These are phyloP conservation scores for Alliaria petiolata DNA, from an alignment of 345 rosid species.

Conservation along the genomic window DNA sequence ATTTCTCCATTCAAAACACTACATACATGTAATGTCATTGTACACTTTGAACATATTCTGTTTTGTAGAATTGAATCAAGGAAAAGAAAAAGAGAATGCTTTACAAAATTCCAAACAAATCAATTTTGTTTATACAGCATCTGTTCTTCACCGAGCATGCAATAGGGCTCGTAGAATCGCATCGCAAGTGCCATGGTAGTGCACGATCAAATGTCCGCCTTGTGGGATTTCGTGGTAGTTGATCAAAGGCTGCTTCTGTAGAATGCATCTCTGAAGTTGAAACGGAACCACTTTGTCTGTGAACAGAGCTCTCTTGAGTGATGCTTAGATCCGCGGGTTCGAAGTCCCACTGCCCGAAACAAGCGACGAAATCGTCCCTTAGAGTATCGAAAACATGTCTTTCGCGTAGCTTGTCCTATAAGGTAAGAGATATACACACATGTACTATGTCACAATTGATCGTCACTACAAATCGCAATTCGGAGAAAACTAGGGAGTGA, in stretches of 20 bases:
- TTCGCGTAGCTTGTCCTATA: conserved; percentile 45
- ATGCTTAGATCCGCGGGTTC: conserved; percentile 62
- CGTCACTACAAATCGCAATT: not conserved
- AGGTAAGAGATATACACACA: not conserved
- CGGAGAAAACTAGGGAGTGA: conserved; percentile 11
- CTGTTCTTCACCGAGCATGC: conserved; percentile 57
- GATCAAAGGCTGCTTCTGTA: conserved; percentile 63
- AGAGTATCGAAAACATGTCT: conserved; percentile 57
- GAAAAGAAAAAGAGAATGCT: too few relatives aligned
- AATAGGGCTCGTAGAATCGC: conserved; percentile 54
- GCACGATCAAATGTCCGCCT: conserved; percentile 86
- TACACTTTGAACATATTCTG: conserved; percentile 22
- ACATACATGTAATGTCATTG: not conserved
- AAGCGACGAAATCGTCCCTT: conserved; percentile 45
- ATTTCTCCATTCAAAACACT: conserved; percentile 13
- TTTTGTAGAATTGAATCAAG: not conserved
- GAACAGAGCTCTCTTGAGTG: conserved; percentile 38
- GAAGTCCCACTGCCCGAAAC: conserved; percentile 82
- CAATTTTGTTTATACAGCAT: conserved; percentile 19
- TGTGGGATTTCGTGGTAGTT: conserved; percentile 74
- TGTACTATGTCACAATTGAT: not conserved
- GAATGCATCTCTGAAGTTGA: conserved; percentile 66
- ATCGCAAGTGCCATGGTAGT: conserved; percentile 63
- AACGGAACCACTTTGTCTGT: conserved; percentile 82
- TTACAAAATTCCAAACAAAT: too few relatives aligned